Evolutionary conservation across 2,329 filamentous ascomycete species (phyloP).

Genomic region (Apiospora aurea): DNA sequence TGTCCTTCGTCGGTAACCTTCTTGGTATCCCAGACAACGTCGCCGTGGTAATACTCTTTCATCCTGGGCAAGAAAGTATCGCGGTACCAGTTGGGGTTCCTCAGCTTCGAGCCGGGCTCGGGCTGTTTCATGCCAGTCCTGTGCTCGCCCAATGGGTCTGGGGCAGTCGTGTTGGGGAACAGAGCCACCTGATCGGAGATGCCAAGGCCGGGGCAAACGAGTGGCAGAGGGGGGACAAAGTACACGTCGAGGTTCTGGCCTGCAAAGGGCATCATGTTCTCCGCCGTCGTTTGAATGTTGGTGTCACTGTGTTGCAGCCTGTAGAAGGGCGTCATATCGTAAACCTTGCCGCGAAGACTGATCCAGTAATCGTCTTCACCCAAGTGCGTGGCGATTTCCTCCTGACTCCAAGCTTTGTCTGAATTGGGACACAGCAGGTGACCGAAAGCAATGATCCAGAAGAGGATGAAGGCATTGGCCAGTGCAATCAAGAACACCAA

Average conservation of each 20-base stretch:
- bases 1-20: slow-evolving; percentile 71
- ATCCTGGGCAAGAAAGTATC: slow-evolving; percentile 78
- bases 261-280: slow-evolving; percentile 78
- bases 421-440: slow-evolving; percentile 87
- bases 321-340: slow-evolving; percentile 92
- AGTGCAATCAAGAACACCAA: slow-evolving; percentile 81
- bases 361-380: slow-evolving; percentile 85
- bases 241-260: slow-evolving; percentile 85
- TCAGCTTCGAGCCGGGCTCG: slow-evolving; percentile 64
- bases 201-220: slow-evolving; percentile 78
- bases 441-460: slow-evolving; percentile 91
- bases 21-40: slow-evolving; percentile 74
- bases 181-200: slow-evolving; percentile 63
- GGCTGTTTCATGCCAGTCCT: slow-evolving; percentile 69
- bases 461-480: slow-evolving; percentile 82
- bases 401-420: slow-evolving; percentile 83
- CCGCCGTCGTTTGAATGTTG: slow-evolving; percentile 63
- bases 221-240: slow-evolving; percentile 78
- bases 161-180: slow-evolving; percentile 66
- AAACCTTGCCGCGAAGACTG: slow-evolving; percentile 85
- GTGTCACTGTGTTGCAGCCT: slow-evolving; percentile 83
- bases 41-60: slow-evolving; percentile 84
- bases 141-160: slow-evolving; percentile 67
- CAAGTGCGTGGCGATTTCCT: slow-evolving; percentile 74
- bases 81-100: slow-evolving; percentile 78